Conservation (phyloP, 176 grass and related monocot genomes). For the Bromus sterilis region DNA sequence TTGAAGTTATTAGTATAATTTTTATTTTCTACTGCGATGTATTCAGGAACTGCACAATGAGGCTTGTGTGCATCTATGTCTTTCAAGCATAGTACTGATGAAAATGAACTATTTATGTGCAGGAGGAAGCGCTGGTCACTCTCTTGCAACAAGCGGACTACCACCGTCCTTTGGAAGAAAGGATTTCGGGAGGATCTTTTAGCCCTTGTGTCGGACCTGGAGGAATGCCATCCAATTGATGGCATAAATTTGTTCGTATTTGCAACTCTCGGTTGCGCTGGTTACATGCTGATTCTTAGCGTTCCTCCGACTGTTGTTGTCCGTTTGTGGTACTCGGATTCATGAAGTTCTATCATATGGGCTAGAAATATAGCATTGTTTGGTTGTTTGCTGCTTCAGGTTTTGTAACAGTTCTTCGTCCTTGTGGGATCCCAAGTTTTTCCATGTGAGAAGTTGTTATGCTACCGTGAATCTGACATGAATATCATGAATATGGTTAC, state of each 20-base stretch:
- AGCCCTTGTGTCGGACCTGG: not conserved
- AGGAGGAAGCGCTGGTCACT: slow-evolving; percentile 60
- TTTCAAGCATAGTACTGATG: slow-evolving; percentile 26
- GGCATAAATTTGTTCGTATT: slow-evolving; percentile 37
- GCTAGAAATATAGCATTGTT: slow-evolving; percentile 25
- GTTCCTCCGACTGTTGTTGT: slow-evolving; percentile 29
- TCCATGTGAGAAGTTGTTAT: not conserved
- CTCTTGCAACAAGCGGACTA: slow-evolving; percentile 45
- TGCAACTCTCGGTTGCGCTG: slow-evolving; percentile 54
- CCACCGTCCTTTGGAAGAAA: slow-evolving; percentile 51
- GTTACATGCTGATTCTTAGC: slow-evolving; percentile 17
- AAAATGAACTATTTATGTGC: slow-evolving; percentile 14
- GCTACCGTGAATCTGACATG: not conserved
- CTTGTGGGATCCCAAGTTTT: not conserved
- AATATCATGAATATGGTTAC: not conserved
- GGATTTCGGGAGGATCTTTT: slow-evolving; percentile 78
- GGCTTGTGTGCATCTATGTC: not conserved
- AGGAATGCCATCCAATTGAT: slow-evolving; percentile 55
- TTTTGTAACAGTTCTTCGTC: not conserved
- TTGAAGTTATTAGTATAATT: not conserved
- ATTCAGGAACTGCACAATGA: not conserved
- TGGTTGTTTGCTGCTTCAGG: slow-evolving; percentile 15
- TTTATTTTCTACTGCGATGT: not conserved
- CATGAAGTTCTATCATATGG: slow-evolving; percentile 29
- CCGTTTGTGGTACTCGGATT: not conserved